Evolutionary conservation across 106 monocot genomes (phyloP), one percentile per base, ranked within the genome.

Genomic region (Acorus gramineus): DNA sequence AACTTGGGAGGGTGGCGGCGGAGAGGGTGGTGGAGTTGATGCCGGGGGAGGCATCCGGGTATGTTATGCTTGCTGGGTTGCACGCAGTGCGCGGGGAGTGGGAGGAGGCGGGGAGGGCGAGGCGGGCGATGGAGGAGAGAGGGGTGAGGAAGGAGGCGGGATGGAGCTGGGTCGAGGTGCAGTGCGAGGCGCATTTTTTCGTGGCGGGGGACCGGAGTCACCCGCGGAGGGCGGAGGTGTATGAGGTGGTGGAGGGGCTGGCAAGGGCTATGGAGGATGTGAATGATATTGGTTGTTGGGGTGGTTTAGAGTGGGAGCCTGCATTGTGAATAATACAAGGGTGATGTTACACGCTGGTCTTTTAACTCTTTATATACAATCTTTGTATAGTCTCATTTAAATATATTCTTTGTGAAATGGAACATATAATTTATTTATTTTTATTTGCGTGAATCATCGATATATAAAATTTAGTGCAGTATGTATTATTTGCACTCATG

Each of bases 151-250:
- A 91, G 62, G 76, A 64, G 12, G 76, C 86, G 28, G 90, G 78
- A 44, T 75, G 76, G 73, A 91, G 90, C 75, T 84, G 83, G 81
- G 86, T 91, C 66, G 76, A 91, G 74, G 9, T 81, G 5, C 73
- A 67, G 42, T 69, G 45, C 52, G 72, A 71, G 54, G 68, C 86
- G n/a, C 73, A 84, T 69, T 12, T 59, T 52, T 91, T 86, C 55
- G 63, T 65, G 56, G 83, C 83, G 13, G 57, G 73, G 11, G 75
- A 77, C 66, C 56, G 4, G 3, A 74, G 74, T 70, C 92, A 92
- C 76, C 66, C 46, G 8, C 52, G 71, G 60, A 44, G 61, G 49
- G 74, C 60, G 56, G 56, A 45, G 1, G 62, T 92, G 10, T 87
- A 82, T 64, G 48, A 65, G 66, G 76, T 61, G 9, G 73, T 92